A percentile compares a stretch with the other conserved stretches of the same genome.
Conservation (phyloP, 129 eudicot species). For the Flaveria sonorensis region DNA sequence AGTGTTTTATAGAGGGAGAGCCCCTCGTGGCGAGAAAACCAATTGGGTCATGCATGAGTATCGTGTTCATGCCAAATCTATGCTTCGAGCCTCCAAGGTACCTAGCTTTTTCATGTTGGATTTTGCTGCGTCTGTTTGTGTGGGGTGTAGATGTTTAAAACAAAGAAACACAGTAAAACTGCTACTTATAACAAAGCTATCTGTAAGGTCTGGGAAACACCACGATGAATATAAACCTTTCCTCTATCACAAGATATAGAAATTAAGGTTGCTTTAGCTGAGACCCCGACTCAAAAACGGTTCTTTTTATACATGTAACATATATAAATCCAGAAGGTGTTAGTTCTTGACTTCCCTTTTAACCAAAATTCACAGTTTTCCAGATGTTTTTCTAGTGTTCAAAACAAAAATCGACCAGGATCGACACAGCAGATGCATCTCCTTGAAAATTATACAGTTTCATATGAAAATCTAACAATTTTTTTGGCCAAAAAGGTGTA, state of each 20-base stretch:
- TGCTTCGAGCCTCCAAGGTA: conserved; percentile 63
- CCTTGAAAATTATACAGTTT: neutral
- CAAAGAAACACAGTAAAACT: too few species aligned
- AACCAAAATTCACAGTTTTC: neutral
- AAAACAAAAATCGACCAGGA: neutral
- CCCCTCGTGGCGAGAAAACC: conserved; percentile 78
- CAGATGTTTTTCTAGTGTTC: neutral
- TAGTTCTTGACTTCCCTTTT: neutral
- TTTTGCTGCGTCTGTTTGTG: neutral
- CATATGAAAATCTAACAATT: neutral
- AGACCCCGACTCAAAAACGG: too few species aligned
- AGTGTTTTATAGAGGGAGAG: conserved; percentile 77
- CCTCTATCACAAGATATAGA: too few species aligned
- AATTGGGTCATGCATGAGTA: conserved; percentile 93
- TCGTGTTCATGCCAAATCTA: conserved; percentile 69
- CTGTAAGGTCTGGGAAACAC: too few species aligned
- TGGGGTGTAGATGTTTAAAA: neutral
- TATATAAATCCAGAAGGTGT: too few species aligned
- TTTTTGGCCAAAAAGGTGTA: too few species aligned
- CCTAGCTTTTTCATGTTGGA: neutral
- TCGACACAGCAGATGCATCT: neutral
- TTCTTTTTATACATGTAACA: too few species aligned
- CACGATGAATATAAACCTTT: too few species aligned
- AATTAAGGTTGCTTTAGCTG: too few species aligned
- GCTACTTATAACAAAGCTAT: too few species aligned